Evolutionary conservation across 306 rosid genomes (phyloP).

Genomic region (Begonia peltatifolia): DNA sequence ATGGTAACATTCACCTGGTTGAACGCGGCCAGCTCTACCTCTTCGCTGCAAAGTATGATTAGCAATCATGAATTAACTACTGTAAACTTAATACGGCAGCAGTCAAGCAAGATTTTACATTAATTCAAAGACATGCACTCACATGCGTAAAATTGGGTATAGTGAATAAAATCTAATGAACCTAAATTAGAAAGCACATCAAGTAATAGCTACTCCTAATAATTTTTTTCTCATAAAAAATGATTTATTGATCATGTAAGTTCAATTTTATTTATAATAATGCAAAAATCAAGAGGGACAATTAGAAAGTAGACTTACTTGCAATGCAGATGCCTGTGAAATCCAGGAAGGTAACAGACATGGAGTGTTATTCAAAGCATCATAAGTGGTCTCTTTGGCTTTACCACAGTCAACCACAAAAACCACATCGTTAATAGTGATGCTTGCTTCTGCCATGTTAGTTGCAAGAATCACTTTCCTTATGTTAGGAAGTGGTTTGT

Average conservation of each 20-base stretch:
- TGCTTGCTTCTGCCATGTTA: constrained; percentile 98
- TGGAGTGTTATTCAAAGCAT: constrained; percentile 93
- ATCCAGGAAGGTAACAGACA: constrained; percentile 95
- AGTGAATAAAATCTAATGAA: too few species aligned
- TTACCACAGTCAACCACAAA: constrained; percentile 96
- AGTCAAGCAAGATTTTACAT: not conserved
- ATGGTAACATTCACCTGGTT: constrained; percentile 92
- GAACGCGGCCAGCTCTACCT: constrained; percentile 99
- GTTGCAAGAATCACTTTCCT: constrained; percentile 91
- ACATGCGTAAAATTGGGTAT: too few species aligned
- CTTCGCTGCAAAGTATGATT: constrained; percentile 56
- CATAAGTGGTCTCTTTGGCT: constrained; percentile 95
- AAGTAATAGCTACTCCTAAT: too few species aligned
- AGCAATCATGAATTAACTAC: not conserved
- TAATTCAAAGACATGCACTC: not conserved
- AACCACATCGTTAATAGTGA: constrained; percentile 83
- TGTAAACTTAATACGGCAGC: too few species aligned
- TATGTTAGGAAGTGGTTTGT: constrained; percentile 65
- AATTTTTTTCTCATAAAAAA: too few species aligned
- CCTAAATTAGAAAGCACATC: too few species aligned
- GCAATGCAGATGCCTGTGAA: constrained; percentile 91
- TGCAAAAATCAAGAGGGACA: not conserved
- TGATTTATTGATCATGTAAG: too few species aligned
- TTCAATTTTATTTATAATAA: too few species aligned
- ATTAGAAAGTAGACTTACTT: constrained; percentile 35